A percentile compares a stretch with the other conserved stretches of the same genome.
phyloP scores from a whole-genome alignment of 352 stramenopile genomes.

The Globisporangium barbulae region DNA sequence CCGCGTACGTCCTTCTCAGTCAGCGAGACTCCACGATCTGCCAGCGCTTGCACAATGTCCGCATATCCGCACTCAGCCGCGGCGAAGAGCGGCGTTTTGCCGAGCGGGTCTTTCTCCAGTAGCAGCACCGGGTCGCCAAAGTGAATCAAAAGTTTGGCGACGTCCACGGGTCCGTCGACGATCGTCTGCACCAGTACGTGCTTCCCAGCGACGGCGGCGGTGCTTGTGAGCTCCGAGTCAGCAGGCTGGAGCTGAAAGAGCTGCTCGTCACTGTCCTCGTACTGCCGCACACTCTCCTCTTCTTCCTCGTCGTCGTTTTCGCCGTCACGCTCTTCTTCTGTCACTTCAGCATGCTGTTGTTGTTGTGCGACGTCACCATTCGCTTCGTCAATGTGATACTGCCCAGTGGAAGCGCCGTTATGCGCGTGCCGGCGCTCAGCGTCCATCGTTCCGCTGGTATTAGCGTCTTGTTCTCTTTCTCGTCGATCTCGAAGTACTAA shows the following conservation, averaged over 20 bases:
- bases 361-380: not conserved
- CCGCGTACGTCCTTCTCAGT: conserved; percentile 12
- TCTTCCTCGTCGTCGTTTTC: not conserved
- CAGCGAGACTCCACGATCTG: conserved; percentile 7
- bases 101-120: conserved; percentile 12
- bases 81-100: conserved; percentile 12
- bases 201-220: not conserved
- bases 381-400: not conserved
- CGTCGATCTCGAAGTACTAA: not conserved
- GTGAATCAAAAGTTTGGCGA: conserved; percentile 19
- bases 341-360: not conserved
- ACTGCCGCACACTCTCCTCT: conserved; percentile 9
- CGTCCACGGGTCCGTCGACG: conserved; percentile 13
- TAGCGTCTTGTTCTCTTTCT: not conserved
- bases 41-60: conserved; percentile 12
- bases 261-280: conserved; percentile 7
- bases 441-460: conserved; percentile 5
- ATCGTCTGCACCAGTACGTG: conserved; percentile 17
- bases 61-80: conserved; percentile 11
- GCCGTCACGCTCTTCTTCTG: not conserved
- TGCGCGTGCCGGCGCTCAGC: not conserved
- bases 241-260: conserved; percentile 4
- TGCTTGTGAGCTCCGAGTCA: conserved; percentile 1
- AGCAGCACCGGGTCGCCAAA: conserved; percentile 16
- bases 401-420: not conserved